Percentiles rank a stretch among this genome's conserved stretches.
phyloP scores from a whole-genome alignment of 1,139 yeast genomes.

The Saccharomyces uvarum region DNA sequence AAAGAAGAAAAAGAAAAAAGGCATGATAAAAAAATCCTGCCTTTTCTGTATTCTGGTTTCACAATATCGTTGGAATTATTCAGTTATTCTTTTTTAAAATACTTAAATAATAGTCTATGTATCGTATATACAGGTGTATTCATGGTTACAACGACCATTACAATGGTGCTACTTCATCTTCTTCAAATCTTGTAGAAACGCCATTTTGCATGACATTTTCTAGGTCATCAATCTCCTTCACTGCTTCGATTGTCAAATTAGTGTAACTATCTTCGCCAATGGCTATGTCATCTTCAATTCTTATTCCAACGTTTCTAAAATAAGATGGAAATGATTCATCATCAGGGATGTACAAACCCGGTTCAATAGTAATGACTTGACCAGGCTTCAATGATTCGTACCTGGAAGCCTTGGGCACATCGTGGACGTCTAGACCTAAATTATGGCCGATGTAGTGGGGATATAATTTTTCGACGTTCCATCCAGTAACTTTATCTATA shows the following conservation, averaged over 20 bases:
- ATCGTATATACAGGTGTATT: conserved; percentile 2
- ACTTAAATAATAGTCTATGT: background rate
- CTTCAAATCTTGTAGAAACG: conserved; percentile 44
- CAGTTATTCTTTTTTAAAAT: background rate
- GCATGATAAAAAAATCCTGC: background rate
- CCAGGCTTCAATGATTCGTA: conserved; percentile 45
- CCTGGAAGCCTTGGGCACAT: conserved; percentile 56
- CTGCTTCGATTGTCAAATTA: conserved; percentile 71
- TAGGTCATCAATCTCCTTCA: conserved; percentile 74
- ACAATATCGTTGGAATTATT: background rate
- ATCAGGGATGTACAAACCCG: conserved; percentile 84
- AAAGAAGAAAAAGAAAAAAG: background rate
- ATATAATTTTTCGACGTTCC: conserved; percentile 56
- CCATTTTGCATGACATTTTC: conserved; percentile 57
- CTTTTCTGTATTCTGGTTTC: background rate
- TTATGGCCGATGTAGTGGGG: conserved; percentile 97
- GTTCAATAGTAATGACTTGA: conserved; percentile 86
- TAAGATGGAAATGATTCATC: conserved; percentile 63
- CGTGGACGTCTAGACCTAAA: conserved; percentile 89
- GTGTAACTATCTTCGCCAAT: conserved; percentile 55
- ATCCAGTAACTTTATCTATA: conserved; percentile 36
- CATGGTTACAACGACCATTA: background rate
- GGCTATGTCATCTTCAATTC: conserved; percentile 89
- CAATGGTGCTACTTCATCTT: conserved; percentile 43
- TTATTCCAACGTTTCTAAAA: conserved; percentile 83